phyloP scores from a whole-genome alignment of 108 stramenopile genomes.

The Bacterosira constricta region DNA sequence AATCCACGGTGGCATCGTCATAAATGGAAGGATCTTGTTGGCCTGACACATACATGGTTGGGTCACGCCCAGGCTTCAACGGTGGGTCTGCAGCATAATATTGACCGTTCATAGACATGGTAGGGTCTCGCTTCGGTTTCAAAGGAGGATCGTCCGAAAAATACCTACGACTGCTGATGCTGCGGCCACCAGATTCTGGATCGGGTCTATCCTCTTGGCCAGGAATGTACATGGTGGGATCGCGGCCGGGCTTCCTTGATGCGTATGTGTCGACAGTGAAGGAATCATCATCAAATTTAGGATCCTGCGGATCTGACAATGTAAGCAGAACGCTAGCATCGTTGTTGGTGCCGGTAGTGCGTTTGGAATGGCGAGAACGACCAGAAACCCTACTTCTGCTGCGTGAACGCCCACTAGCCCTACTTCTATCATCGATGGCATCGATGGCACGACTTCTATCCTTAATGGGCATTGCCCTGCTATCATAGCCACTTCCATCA shows the following conservation, averaged over 20 bases:
- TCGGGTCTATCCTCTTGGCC: slow-evolving; percentile 6
- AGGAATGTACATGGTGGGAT: slow-evolving; percentile 15
- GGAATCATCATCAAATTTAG: neutral
- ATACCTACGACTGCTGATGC: too few relatives aligned
- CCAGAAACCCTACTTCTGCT: neutral
- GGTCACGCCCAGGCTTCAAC: neutral
- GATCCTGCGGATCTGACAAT: neutral
- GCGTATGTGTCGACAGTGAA: neutral
- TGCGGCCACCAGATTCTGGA: neutral
- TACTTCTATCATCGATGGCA: too few relatives aligned
- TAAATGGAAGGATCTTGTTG: neutral
- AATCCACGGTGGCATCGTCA: neutral
- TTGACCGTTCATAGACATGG: slow-evolving; percentile 12
- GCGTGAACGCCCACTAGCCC: neutral
- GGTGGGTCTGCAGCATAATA: neutral
- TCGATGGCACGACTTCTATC: too few relatives aligned
- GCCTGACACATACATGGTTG: neutral
- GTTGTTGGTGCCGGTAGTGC: neutral
- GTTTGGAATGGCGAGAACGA: neutral
- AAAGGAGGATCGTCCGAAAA: slow-evolving; percentile 27
- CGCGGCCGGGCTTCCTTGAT: neutral
- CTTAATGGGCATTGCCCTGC: too few relatives aligned
- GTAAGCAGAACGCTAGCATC: neutral
- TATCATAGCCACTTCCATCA: slow-evolving; percentile 1
- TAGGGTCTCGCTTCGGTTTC: slow-evolving; percentile 28